These are phyloP conservation scores for Canariomyces notabilis DNA, from an alignment of 2,329 filamentous ascomycete species.

Conservation along the genomic window DNA sequence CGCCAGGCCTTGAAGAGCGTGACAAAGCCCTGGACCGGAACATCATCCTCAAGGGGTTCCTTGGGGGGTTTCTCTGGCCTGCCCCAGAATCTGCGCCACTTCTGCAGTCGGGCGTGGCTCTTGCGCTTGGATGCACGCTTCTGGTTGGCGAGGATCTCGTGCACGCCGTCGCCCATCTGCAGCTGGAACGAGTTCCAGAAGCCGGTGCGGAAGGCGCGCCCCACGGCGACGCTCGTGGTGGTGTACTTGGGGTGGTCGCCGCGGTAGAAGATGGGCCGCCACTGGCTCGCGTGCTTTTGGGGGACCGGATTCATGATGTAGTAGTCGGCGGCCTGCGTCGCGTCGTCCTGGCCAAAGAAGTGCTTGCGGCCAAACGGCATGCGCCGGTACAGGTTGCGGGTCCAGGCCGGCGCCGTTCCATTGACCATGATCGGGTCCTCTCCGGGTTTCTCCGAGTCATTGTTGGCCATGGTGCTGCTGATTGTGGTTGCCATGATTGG, in stretches of 20 bases:
- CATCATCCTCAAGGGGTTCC: not conserved
- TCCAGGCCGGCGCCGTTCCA: not conserved
- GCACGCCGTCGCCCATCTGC: conserved; percentile 1
- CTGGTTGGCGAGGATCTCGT: not conserved
- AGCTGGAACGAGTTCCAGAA: conserved; percentile 1
- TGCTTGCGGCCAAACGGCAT: not conserved
- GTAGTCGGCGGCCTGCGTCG: not conserved
- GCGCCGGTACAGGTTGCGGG: not conserved
- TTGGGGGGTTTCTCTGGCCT: not conserved
- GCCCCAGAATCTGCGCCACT: not conserved
- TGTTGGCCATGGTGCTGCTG: no score
- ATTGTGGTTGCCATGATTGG: no score
- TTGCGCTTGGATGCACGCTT: not conserved
- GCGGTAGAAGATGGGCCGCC: conserved; percentile 1
- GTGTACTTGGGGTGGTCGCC: not conserved
- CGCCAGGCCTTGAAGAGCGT: not conserved
- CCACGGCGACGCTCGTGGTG: not conserved
- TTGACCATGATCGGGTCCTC: no score
- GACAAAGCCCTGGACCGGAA: not conserved
- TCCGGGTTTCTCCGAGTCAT: no score
- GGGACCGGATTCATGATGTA: not conserved
- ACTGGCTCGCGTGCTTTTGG: not conserved
- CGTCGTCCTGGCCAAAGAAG: not conserved
- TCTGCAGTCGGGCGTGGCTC: not conserved
- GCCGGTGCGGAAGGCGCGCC: not conserved